phyloP scores from a whole-genome alignment of 2,329 filamentous ascomycete genomes.

The Fusarium anthophilum region DNA sequence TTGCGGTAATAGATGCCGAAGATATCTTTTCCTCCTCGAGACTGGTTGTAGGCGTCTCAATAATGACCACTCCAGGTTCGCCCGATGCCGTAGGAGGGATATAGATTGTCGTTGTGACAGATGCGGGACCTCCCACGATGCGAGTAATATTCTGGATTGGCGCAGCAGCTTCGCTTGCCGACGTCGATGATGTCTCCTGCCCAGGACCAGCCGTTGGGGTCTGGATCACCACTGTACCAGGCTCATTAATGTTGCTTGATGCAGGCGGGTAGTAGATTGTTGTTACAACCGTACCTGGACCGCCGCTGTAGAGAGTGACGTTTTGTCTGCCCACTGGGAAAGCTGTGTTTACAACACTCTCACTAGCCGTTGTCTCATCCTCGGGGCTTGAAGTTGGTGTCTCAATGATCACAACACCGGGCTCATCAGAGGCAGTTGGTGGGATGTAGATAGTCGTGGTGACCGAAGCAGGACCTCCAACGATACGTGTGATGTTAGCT shows the following conservation, averaged over 20 bases:
- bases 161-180: not conserved
- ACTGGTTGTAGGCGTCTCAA: constrained; percentile 1
- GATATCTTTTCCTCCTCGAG: not conserved
- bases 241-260: not conserved
- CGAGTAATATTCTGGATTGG: constrained; percentile 4
- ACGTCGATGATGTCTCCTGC: not conserved
- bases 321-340: not conserved
- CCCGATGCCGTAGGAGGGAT: not conserved
- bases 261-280: constrained; percentile 12
- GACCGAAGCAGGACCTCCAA: constrained; percentile 2
- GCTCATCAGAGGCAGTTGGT: not conserved
- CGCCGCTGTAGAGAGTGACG: constrained; percentile 2
- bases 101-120: not conserved
- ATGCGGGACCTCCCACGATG: not conserved
- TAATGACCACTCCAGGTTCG: not conserved
- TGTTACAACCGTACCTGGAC: not conserved
- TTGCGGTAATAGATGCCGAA: not conserved
- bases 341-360: not conserved
- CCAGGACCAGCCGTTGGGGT: not conserved
- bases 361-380: not conserved
- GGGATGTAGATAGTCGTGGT: not conserved
- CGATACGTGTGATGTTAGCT: not conserved
- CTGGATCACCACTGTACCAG: constrained; percentile 2
- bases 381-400: not conserved
- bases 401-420: not conserved